phyloP scores from a whole-genome alignment of 2,329 filamentous ascomycete genomes.

The Onygenales sp. region DNA sequence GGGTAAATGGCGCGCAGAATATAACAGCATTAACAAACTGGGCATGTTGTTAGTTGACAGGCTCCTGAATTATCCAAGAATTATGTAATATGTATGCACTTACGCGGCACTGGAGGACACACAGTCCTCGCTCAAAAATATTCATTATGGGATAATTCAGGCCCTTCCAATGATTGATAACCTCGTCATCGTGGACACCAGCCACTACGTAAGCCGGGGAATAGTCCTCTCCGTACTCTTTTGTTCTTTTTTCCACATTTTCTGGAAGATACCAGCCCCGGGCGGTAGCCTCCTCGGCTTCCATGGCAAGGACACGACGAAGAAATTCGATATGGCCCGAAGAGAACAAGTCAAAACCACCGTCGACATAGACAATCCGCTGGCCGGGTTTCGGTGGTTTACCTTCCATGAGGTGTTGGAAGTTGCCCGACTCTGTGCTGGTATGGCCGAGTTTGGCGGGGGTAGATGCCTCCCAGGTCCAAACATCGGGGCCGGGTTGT shows the following conservation, averaged over 20 bases:
- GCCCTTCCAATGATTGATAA: conserved; percentile 94
- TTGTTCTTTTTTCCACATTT: conserved; percentile 52
- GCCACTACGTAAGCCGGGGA: conserved; percentile 79
- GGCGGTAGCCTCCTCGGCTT: conserved; percentile 57
- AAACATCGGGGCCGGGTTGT: conserved; percentile 71
- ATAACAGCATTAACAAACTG: conserved; percentile 81
- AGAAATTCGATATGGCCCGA: conserved; percentile 96
- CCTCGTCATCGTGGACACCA: conserved; percentile 86
- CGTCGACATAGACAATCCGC: conserved; percentile 86
- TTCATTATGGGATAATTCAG: conserved; percentile 99
- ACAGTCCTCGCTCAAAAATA: conserved; percentile 90
- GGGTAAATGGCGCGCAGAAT: conserved; percentile 82
- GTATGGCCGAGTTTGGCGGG: conserved; percentile 26
- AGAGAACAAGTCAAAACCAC: conserved; percentile 92
- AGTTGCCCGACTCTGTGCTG: conserved; percentile 54
- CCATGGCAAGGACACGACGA: conserved; percentile 61
- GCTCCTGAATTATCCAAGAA: neutral
- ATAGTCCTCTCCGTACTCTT: conserved; percentile 61
- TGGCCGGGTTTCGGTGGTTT: conserved; percentile 66
- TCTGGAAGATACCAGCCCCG: conserved; percentile 67
- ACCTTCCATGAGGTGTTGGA: conserved; percentile 60
- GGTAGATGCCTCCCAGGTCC: conserved; percentile 54
- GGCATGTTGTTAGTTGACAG: conserved; percentile 7
- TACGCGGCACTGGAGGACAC: conserved; percentile 88
- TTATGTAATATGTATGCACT: conserved; percentile 19